Evolutionary conservation across 331 rosid genomes (phyloP).

Genomic region (Pyrus hybrid): DNA sequence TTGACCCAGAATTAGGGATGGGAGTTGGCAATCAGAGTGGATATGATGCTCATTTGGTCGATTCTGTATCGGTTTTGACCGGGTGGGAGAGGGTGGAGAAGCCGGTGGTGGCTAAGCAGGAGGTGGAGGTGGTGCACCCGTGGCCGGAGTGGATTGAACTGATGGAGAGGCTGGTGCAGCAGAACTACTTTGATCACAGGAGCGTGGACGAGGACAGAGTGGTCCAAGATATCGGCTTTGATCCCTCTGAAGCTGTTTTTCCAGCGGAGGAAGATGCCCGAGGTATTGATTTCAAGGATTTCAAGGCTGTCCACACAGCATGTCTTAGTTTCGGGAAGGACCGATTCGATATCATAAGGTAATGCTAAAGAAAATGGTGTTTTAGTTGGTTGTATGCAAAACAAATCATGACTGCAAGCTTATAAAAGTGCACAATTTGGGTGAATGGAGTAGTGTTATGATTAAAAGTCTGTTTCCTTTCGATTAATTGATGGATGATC

Average conservation of each 20-base stretch:
- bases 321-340: slow-evolving; percentile 86
- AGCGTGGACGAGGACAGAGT: slow-evolving; percentile 75
- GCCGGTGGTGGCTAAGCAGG: slow-evolving; percentile 12
- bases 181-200: slow-evolving; percentile 79
- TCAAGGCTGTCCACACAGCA: slow-evolving; percentile 58
- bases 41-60: neutral
- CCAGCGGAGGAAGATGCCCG: slow-evolving; percentile 14
- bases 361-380: neutral
- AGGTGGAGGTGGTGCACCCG: slow-evolving; percentile 76
- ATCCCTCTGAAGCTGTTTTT: slow-evolving; percentile 14
- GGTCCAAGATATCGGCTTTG: slow-evolving; percentile 57
- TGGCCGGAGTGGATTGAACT: slow-evolving; percentile 98
- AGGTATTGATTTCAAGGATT: slow-evolving; percentile 61
- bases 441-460: neutral
- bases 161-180: slow-evolving; percentile 86
- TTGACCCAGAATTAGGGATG: slow-evolving; percentile 10
- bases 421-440: too few relatives aligned
- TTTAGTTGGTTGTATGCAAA: neutral
- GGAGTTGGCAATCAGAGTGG: neutral
- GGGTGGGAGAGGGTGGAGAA: neutral
- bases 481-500: neutral
- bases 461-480: neutral
- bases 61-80: neutral
- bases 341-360: slow-evolving; percentile 87
- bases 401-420: too few relatives aligned